Percentiles rank a stretch among this genome's conserved stretches.
Evolutionary conservation across 2,329 filamentous ascomycete genomes (phyloP).

Genomic region (Pseudogymnoascus sp.): DNA sequence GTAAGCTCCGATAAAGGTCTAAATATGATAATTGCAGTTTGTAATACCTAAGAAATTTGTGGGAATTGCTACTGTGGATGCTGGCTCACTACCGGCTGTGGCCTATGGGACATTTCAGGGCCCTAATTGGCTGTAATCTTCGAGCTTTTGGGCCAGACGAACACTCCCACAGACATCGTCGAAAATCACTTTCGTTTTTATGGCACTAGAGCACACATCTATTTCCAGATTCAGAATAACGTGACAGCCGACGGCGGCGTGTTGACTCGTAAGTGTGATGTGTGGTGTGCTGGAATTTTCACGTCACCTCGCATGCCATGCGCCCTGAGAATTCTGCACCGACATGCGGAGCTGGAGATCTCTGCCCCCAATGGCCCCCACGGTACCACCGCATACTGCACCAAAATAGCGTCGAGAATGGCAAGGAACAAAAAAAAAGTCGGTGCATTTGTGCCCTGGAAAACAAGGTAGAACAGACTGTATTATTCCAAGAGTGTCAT

Average conservation of each 20-base stretch:
- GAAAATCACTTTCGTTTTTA: not conserved
- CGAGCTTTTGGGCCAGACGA: not conserved
- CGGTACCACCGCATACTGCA: not conserved
- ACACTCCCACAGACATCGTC: not conserved
- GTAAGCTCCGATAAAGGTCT: not conserved
- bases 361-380: not conserved
- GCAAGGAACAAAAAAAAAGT: not conserved
- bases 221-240: not conserved
- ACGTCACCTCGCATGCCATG: constrained; percentile 6
- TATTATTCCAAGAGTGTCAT: constrained; percentile 1
- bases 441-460: not conserved
- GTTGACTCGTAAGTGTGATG: not conserved
- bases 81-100: not conserved
- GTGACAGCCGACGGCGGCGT: not conserved
- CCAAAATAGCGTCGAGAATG: not conserved
- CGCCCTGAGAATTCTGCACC: constrained; percentile 7
- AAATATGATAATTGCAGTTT: constrained; percentile 7
- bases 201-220: not conserved
- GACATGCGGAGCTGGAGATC: constrained; percentile 2
- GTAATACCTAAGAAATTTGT: not conserved
- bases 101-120: not conserved
- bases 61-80: not conserved
- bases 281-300: constrained; percentile 7
- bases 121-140: not conserved
- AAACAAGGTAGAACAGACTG: constrained; percentile 3